These are phyloP conservation scores for Emmonsiellopsis sp. DNA, from an alignment of 2,329 filamentous ascomycete species.

Conservation along the genomic window DNA sequence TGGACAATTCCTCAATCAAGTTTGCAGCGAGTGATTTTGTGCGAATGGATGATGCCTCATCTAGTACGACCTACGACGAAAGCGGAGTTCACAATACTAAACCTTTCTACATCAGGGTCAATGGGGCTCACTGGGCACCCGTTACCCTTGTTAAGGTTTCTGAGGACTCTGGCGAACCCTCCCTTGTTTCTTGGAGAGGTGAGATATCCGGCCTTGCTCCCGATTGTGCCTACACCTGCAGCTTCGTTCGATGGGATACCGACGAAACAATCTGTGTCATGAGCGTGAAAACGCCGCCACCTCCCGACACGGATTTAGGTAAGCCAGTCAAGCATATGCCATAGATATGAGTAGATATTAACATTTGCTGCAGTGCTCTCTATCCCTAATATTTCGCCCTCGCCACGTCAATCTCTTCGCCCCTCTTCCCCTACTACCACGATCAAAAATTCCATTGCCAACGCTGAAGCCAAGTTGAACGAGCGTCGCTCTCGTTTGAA, in stretches of 20 bases:
- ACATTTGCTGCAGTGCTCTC: constrained; percentile 12
- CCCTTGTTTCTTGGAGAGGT: constrained; percentile 46
- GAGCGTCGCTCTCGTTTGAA: constrained; percentile 52
- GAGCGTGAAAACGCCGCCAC: constrained; percentile 53
- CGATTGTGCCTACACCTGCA: constrained; percentile 55
- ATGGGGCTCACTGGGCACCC: constrained; percentile 57
- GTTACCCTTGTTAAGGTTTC: constrained; percentile 44
- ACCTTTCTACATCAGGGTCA: constrained; percentile 57
- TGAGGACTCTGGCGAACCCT: constrained; percentile 36
- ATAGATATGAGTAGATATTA: constrained; percentile 15
- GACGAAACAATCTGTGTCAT: constrained; percentile 50
- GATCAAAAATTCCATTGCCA: constrained; percentile 55
- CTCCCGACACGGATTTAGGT: constrained; percentile 52
- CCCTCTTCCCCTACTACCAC: constrained; percentile 58
- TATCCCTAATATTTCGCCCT: constrained; percentile 34
- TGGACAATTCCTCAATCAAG: constrained; percentile 39
- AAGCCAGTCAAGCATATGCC: constrained; percentile 17
- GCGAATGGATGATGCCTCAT: constrained; percentile 19
- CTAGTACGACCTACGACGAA: constrained; percentile 8
- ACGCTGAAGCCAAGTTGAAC: constrained; percentile 51
- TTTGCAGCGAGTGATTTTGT: constrained; percentile 37
- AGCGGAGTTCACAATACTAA: constrained; percentile 26
- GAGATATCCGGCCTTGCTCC: constrained; percentile 58
- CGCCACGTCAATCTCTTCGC: constrained; percentile 49
- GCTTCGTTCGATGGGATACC: constrained; percentile 50